These are phyloP conservation scores for Crataegus laevigata DNA, from an alignment of 306 rosid genomes.

Conservation along the genomic window DNA sequence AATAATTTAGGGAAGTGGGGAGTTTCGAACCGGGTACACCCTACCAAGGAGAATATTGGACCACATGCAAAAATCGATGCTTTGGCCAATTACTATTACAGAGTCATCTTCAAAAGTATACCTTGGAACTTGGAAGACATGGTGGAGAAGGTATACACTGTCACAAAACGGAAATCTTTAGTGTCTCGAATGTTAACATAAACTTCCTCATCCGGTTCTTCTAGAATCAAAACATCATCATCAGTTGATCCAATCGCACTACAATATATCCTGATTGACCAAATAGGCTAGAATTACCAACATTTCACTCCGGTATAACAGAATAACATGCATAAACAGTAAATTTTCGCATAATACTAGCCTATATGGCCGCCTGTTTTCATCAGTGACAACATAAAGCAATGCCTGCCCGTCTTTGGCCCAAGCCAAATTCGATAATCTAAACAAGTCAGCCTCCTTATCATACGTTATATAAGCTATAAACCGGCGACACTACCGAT, in stretches of 20 bases:
- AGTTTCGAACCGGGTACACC: too few relatives aligned
- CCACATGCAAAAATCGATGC: neutral
- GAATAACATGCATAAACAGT: neutral
- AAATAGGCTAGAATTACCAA: neutral
- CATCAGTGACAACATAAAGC: constrained; percentile 84
- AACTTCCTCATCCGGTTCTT: constrained; percentile 62
- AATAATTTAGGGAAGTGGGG: too few relatives aligned
- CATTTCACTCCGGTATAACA: neutral
- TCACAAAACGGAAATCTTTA: constrained; percentile 71
- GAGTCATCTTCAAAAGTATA: constrained; percentile 23
- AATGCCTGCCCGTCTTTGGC: constrained; percentile 77
- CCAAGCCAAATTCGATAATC: constrained; percentile 79
- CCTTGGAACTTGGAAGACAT: constrained; percentile 86
- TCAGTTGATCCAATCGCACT: constrained; percentile 85
- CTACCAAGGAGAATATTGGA: too few relatives aligned
- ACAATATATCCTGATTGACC: constrained; percentile 57
- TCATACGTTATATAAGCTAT: constrained; percentile 93
- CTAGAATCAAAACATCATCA: constrained; percentile 70
- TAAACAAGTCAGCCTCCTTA: constrained; percentile 71
- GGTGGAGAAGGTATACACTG: constrained; percentile 58
- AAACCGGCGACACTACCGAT: constrained; percentile 79
- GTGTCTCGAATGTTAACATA: constrained; percentile 60
- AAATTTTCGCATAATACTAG: constrained; percentile 13
- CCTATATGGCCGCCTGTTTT: constrained; percentile 73
- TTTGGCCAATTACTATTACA: neutral